Conservation (phyloP, 2,329 filamentous ascomycete genomes). For the Falciphora oryzae region DNA sequence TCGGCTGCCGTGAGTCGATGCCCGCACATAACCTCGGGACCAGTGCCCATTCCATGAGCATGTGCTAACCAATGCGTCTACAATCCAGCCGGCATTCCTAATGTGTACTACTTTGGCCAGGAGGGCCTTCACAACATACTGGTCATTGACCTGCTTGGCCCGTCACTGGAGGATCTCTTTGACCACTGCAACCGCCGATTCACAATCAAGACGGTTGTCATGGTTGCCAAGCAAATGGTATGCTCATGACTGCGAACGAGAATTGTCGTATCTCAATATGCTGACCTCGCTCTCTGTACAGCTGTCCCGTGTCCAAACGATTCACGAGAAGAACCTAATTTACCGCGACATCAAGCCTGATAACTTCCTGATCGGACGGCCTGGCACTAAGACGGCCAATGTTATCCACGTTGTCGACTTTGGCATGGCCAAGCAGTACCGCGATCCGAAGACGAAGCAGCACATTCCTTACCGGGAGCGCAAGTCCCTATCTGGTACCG, state of each 20-base stretch:
- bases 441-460: conserved; percentile 97
- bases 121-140: conserved; percentile 98
- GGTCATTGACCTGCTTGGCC: conserved; percentile 92
- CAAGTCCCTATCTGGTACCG: conserved; percentile 93
- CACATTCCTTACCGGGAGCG: conserved; percentile 97
- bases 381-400: conserved; percentile 88
- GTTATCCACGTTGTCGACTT: conserved; percentile 99
- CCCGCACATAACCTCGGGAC: neutral
- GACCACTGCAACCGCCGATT: conserved; percentile 96
- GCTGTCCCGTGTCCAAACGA: conserved; percentile 85
- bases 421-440: conserved; percentile 99
- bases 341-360: conserved; percentile 99
- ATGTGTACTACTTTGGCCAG: conserved; percentile 99
- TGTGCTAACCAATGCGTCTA: conserved; percentile 3
- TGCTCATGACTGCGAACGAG: neutral
- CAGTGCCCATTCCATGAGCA: neutral
- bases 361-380: conserved; percentile 95
- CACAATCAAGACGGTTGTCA: conserved; percentile 94
- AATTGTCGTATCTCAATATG: neutral
- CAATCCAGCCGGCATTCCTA: conserved; percentile 81
- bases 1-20: conserved; percentile 85
- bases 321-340: conserved; percentile 98
- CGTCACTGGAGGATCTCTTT: conserved; percentile 93
- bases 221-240: conserved; percentile 99
- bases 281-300: conserved; percentile 25